Percentiles rank a stretch among this genome's conserved stretches.
Evolutionary conservation across 495 filamentous ascomycete species (phyloP).

Genomic region (Viridothelium virens): DNA sequence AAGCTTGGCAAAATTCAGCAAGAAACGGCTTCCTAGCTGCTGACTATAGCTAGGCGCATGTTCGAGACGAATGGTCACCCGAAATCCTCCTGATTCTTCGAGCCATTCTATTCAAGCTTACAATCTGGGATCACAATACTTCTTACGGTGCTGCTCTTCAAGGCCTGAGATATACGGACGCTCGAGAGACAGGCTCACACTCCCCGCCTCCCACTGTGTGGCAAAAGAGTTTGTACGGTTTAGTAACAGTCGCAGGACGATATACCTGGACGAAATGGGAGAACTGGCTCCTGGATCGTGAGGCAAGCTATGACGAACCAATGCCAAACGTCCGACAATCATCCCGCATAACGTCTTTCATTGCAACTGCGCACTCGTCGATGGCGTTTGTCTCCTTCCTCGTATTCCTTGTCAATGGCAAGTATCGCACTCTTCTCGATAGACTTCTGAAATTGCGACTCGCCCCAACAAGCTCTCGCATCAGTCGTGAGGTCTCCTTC

Average conservation of each 20-base stretch:
- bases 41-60: conserved; percentile 40
- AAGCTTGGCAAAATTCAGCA: conserved; percentile 24
- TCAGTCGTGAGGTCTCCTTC: conserved; percentile 84
- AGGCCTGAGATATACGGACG: conserved; percentile 83
- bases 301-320: conserved; percentile 60
- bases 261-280: conserved; percentile 91
- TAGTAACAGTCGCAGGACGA: conserved; percentile 76
- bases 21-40: background rate
- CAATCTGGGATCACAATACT: conserved; percentile 92
- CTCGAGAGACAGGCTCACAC: conserved; percentile 54
- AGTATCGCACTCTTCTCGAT: conserved; percentile 86
- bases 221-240: conserved; percentile 79
- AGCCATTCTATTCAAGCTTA: conserved; percentile 81
- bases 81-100: conserved; percentile 76
- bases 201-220: conserved; percentile 55
- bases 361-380: conserved; percentile 66
- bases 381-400: conserved; percentile 79
- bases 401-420: conserved; percentile 80
- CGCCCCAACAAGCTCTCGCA: conserved; percentile 69
- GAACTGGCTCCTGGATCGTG: conserved; percentile 66
- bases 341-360: conserved; percentile 57
- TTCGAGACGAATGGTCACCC: conserved; percentile 72
- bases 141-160: conserved; percentile 91
- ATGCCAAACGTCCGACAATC: conserved; percentile 47
- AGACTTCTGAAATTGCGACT: conserved; percentile 79